Conservation (phyloP, 306 rosid species). For the Malus domestica region ASM211411v1 NC_041803.1:19991501-19992000, state of each 20-base stretch:
- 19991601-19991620: constrained; percentile 82
- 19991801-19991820: constrained; percentile 93
- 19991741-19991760: constrained; percentile 80
- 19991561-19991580: constrained; percentile 98
- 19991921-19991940: background rate
- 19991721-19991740: constrained; percentile 75
- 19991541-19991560: constrained; percentile 96
- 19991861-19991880: constrained; percentile 93
- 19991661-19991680: constrained; percentile 98
- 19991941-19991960: background rate
- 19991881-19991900: constrained; percentile 98
- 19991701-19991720: constrained; percentile 94
- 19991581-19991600: constrained; percentile 81
- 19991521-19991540: constrained; percentile 37
- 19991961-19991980: background rate
- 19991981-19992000: constrained; percentile 48
- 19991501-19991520: constrained; percentile 14
- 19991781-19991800: constrained; percentile 92
- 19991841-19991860: constrained; percentile 95
- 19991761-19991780: constrained; percentile 95
- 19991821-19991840: constrained; percentile 66
- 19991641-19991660: constrained; percentile 89
- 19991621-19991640: constrained; percentile 65
- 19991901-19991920: constrained; percentile 2
- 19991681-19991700: constrained; percentile 95